These are phyloP conservation scores for Metschnikowia koreensis DNA, from an alignment of 805 yeast genomes.

Conservation along the genomic window DNA sequence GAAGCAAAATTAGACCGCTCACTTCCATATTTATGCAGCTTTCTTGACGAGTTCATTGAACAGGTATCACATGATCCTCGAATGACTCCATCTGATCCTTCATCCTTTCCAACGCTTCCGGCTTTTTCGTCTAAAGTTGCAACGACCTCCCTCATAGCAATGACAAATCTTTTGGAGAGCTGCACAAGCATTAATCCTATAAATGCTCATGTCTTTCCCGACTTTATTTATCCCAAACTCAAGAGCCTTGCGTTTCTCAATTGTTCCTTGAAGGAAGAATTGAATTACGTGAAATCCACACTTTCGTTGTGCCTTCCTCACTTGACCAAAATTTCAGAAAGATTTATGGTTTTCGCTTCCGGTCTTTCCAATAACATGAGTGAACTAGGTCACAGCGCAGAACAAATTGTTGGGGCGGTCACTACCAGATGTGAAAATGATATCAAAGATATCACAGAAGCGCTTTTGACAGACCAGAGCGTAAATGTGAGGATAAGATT, in stretches of 20 bases:
- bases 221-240: constrained; percentile 75
- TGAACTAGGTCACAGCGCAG: not conserved
- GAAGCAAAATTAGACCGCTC: constrained; percentile 84
- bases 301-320: constrained; percentile 74
- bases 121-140: constrained; percentile 58
- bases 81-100: not conserved
- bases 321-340: constrained; percentile 62
- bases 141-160: constrained; percentile 57
- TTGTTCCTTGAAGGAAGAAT: constrained; percentile 28
- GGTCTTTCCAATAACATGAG: constrained; percentile 19
- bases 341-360: constrained; percentile 35
- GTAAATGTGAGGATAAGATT: constrained; percentile 68
- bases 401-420: constrained; percentile 1
- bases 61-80: not conserved
- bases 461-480: constrained; percentile 67
- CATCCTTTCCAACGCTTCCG: constrained; percentile 4
- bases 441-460: constrained; percentile 64
- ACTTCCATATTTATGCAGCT: constrained; percentile 72
- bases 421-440: constrained; percentile 5
- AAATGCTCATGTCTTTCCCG: constrained; percentile 75
- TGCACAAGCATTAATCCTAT: constrained; percentile 68
- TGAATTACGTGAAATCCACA: constrained; percentile 47
- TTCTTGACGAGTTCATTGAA: constrained; percentile 57
- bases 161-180: constrained; percentile 65
- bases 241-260: constrained; percentile 23